Evolutionary conservation across 345 rosid genomes (phyloP).

Genomic region (Salix brachista): DNA sequence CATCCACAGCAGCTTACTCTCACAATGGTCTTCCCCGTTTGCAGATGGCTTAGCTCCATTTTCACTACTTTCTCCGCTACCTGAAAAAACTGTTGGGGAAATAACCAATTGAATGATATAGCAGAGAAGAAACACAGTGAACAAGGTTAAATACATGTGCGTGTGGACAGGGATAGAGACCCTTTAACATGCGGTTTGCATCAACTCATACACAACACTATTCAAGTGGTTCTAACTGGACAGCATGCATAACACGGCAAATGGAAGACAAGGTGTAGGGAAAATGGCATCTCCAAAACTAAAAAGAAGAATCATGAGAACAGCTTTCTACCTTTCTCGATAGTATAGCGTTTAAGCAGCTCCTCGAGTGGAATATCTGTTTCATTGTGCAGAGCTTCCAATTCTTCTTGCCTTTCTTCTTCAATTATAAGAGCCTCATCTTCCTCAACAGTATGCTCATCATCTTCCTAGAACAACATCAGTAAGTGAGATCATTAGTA

Average conservation of each 20-base stretch:
- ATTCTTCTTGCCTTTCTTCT: constrained; percentile 84
- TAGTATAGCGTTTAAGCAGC: constrained; percentile 63
- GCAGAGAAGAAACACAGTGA: background rate
- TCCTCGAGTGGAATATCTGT: constrained; percentile 83
- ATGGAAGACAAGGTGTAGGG: background rate
- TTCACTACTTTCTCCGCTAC: constrained; percentile 42
- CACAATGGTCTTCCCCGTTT: constrained; percentile 34
- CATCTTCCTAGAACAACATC: constrained; percentile 82
- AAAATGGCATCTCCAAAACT: background rate
- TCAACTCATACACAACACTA: background rate
- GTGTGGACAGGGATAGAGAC: background rate
- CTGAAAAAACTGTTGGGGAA: constrained; percentile 29
- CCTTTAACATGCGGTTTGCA: background rate
- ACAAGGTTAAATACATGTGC: background rate
- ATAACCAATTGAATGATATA: background rate
- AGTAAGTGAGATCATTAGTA: background rate
- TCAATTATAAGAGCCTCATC: constrained; percentile 84
- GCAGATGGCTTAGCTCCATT: constrained; percentile 21
- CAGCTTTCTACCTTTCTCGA: constrained; percentile 40
- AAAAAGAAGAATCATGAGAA: background rate
- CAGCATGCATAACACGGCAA: background rate
- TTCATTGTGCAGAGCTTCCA: constrained; percentile 80
- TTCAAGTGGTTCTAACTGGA: background rate
- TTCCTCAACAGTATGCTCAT: constrained; percentile 90
- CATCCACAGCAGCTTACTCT: constrained; percentile 36